Base-by-base conservation (phyloP, 1,284 basidiomycete genomes). In the Tremellales sp. region DNA sequence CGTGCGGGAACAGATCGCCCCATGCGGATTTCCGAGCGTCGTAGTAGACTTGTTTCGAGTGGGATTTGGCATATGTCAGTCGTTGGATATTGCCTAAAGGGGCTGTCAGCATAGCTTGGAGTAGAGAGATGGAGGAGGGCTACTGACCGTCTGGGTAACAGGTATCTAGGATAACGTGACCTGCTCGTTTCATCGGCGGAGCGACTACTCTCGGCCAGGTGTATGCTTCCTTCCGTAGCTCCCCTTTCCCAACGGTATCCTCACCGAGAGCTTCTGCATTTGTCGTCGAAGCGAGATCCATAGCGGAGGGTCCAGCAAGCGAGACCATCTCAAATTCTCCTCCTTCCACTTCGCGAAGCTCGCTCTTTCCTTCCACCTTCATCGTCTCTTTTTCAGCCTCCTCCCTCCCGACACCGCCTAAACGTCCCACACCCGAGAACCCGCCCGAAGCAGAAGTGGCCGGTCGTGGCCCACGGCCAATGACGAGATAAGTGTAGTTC, bases 1-100 rank as follows among this genome's bases (percentile, higher is more conserved):
- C 74, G 69, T 97, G 92, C 3, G 96, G 94, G 74, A 96, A 97
- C 11, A 90, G 78, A 69, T 98, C 96, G 11, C 96, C 96, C 91
- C 93, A 97, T 19, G 75, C 77, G 0, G 87, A 83, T 74, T 97
- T 97, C 40, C 94, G 84, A 1, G 93, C 92, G 68, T 98, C 96
- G 64, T 97, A 92, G 68, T 85, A 98, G 0, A 84, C 81, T 67
- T 97, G 93, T 69, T 90, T 93, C 7, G 93, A 93, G 72, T 92
- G 88, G 0, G 90, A 92, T 63, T 84, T 89, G 2, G 93, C 85
- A 39, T 96, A 84, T 2, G 87, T 96, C 70, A 94, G 78, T 3
- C 94, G 85, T 79, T 92, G 85, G 49, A 97, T 86, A 70, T 88
- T 84, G 26, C 87, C 91, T 93, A 63, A 36, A 6, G 15, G 48